A percentile compares a stretch with the other conserved stretches of the same genome.
These are phyloP conservation scores for Backusella australiensis DNA, from an alignment of 192 early-diverging fungal species.

Conservation along the genomic window DNA sequence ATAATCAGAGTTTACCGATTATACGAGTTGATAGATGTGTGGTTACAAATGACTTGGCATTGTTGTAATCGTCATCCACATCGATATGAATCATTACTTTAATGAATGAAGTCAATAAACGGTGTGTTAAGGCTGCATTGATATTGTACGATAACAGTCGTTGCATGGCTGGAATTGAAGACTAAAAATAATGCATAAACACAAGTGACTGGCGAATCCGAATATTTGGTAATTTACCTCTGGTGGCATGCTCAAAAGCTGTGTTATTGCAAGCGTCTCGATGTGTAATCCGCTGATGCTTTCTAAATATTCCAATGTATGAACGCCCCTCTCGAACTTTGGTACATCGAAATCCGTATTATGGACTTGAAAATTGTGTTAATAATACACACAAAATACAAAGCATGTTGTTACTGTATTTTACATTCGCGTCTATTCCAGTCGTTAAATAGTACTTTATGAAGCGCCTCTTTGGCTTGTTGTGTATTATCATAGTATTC, in stretches of 20 bases:
- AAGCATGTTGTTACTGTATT: background rate
- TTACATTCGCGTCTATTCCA: background rate
- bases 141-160: background rate
- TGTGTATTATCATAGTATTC: background rate
- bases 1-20: background rate
- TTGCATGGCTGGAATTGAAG: background rate
- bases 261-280: background rate
- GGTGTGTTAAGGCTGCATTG: background rate
- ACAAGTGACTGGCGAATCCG: background rate
- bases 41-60: background rate
- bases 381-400: background rate
- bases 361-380: background rate
- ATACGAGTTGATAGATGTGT: background rate
- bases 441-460: background rate
- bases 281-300: background rate
- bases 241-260: background rate
- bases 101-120: background rate
- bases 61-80: background rate
- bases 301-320: background rate
- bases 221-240: background rate
- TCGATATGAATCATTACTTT: background rate
- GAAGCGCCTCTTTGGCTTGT: background rate
- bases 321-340: background rate
- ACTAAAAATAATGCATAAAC: background rate
- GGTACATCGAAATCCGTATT: background rate